Evolutionary conservation across 352 stramenopile genomes (phyloP).

Genomic region (Lagenidium giganteum): DNA sequence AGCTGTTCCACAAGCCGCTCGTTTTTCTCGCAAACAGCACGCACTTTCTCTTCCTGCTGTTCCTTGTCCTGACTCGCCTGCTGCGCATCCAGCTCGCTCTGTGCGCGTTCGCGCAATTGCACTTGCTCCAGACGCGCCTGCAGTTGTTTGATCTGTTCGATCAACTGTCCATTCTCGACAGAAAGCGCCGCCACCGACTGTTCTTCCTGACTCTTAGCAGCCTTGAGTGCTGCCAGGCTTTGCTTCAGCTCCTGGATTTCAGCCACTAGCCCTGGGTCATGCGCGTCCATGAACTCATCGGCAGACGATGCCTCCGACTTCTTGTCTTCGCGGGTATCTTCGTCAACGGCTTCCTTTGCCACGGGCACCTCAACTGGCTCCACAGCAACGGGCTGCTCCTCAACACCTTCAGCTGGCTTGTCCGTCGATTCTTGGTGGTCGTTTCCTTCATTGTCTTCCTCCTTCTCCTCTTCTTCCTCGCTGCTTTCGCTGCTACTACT

Average conservation of each 20-base stretch:
- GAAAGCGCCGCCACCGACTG: conserved; percentile 1
- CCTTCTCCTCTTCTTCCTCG: conserved; percentile 15
- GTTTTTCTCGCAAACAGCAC: too few species aligned
- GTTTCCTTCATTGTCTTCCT: conserved; percentile 11
- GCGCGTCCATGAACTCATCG: conserved; percentile 37
- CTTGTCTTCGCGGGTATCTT: too few species aligned
- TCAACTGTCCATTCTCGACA: conserved; percentile 10
- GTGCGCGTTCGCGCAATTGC: conserved; percentile 3
- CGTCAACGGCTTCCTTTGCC: too few species aligned
- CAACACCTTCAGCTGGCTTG: too few species aligned
- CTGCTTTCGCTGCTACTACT: conserved; percentile 17
- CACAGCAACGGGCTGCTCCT: conserved; percentile 5
- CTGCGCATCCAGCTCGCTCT: conserved; percentile 3
- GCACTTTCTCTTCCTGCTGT: too few species aligned
- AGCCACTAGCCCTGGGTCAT: conserved; percentile 30
- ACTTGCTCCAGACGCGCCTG: conserved; percentile 7
- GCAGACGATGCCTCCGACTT: conserved; percentile 29
- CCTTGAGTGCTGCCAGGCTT: too few species aligned
- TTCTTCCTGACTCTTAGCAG: too few species aligned
- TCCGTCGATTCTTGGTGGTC: too few species aligned
- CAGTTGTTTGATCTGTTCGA: conserved; percentile 16
- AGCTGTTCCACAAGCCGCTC: conserved; percentile 35
- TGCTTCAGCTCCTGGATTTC: conserved; percentile 37
- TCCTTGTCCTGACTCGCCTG: conserved; percentile 11
- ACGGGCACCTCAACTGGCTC: too few species aligned